Conservation (phyloP, 805 yeast genomes). For the Millerozyma acaciae region DNA sequence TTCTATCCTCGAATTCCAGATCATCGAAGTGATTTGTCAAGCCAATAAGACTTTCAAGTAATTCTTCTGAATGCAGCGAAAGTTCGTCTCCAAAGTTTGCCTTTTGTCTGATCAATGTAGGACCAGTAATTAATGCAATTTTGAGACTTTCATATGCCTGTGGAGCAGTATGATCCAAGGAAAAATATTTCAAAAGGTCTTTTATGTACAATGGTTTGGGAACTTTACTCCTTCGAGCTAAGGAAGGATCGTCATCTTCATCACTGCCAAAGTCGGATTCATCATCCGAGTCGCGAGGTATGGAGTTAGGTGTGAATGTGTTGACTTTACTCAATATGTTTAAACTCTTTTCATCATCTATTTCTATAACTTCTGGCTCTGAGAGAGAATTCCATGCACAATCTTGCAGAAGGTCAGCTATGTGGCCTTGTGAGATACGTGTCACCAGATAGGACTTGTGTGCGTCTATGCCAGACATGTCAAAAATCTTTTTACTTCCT, state of each 20-base stretch:
- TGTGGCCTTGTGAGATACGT: no score
- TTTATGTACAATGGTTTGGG: constrained; percentile 64
- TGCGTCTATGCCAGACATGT: constrained; percentile 25
- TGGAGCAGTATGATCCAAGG: constrained; percentile 40
- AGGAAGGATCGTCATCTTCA: constrained; percentile 52
- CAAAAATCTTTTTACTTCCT: constrained; percentile 28
- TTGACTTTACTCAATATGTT: no score
- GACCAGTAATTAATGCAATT: constrained; percentile 48
- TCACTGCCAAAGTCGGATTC: constrained; percentile 27
- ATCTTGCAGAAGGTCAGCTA: not conserved
- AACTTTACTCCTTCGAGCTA: constrained; percentile 31
- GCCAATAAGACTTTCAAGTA: constrained; percentile 50
- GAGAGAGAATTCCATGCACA: constrained; percentile 18
- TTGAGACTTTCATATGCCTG: constrained; percentile 47
- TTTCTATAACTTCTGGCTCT: constrained; percentile 12
- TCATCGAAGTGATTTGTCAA: constrained; percentile 56
- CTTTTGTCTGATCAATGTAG: constrained; percentile 65
- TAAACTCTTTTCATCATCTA: constrained; percentile 17
- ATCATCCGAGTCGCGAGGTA: constrained; percentile 11
- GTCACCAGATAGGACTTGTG: no score
- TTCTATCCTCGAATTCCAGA: constrained; percentile 56
- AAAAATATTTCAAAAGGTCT: constrained; percentile 60
- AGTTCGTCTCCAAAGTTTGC: constrained; percentile 59
- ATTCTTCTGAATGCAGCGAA: constrained; percentile 49
- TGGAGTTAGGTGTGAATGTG: not conserved